phyloP scores from a whole-genome alignment of 2,329 filamentous ascomycete genomes.

The Ophiostoma novo-ulmi region DNA sequence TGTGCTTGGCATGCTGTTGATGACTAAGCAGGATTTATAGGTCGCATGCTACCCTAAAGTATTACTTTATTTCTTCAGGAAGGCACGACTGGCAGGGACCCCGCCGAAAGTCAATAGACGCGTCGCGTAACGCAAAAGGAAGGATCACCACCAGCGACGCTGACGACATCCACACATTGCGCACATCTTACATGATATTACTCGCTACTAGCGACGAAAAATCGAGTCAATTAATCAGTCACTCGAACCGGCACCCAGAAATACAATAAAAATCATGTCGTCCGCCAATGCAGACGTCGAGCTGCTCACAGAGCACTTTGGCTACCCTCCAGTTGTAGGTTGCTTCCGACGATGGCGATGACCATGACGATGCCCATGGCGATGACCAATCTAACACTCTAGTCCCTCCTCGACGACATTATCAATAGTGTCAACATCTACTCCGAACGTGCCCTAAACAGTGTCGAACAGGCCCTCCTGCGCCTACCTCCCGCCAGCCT shows the following conservation, averaged over 20 bases:
- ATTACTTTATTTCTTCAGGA: neutral
- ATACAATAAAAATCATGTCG: slow-evolving; percentile 29
- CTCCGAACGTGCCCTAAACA: slow-evolving; percentile 82
- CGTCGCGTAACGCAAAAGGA: slow-evolving; percentile 7
- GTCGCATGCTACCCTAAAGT: neutral
- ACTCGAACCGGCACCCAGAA: neutral
- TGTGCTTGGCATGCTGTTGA: slow-evolving; percentile 6
- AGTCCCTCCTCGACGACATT: slow-evolving; percentile 95
- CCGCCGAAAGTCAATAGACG: slow-evolving; percentile 15
- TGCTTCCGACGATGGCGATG: neutral
- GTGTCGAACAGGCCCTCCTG: slow-evolving; percentile 76
- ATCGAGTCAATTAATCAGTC: neutral
- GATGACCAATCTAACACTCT: neutral
- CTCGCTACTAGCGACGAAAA: neutral
- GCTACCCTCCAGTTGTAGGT: slow-evolving; percentile 84
- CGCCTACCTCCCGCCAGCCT: slow-evolving; percentile 67
- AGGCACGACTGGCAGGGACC: slow-evolving; percentile 1
- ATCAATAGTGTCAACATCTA: slow-evolving; percentile 95
- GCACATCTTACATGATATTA: neutral
- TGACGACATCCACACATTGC: neutral
- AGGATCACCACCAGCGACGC: neutral
- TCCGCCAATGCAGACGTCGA: slow-evolving; percentile 47
- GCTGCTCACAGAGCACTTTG: slow-evolving; percentile 90
- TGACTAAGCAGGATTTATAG: neutral
- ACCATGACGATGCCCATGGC: neutral